Conservation (phyloP, 257 asterid genomes). For the Nicotiana attenuata region DNA sequence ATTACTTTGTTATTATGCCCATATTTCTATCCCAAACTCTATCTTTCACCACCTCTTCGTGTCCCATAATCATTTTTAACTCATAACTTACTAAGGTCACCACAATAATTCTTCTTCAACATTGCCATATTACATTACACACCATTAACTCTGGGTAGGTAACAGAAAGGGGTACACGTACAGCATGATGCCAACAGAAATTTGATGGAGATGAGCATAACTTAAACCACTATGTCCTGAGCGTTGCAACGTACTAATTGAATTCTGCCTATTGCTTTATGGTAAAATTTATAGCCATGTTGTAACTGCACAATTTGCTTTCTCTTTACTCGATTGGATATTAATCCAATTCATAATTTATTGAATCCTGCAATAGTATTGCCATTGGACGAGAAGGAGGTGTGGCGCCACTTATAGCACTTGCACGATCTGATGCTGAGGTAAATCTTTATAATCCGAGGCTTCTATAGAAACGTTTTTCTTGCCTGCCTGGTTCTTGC, state of each 20-base stretch:
- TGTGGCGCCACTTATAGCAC: conserved; percentile 67
- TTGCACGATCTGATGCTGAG: conserved; percentile 70
- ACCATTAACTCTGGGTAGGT: background rate
- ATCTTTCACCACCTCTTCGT: background rate
- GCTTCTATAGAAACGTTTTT: background rate
- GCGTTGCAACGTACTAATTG: background rate
- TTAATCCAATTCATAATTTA: conserved; percentile 6
- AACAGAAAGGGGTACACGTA: background rate
- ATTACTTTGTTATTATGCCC: background rate
- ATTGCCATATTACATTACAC: background rate
- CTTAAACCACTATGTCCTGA: background rate
- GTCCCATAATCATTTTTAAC: background rate
- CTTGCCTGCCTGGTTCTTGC: background rate
- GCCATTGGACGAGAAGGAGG: conserved; percentile 95
- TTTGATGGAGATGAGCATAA: background rate
- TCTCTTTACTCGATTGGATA: conserved; percentile 3
- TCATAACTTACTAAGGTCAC: background rate
- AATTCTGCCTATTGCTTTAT: background rate
- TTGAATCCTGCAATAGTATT: conserved; percentile 40
- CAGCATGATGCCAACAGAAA: background rate
- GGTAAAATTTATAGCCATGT: background rate
- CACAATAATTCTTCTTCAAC: background rate
- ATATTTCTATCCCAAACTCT: background rate
- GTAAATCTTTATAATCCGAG: conserved; percentile 24
- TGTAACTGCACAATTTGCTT: background rate